These are phyloP conservation scores for Mangifera indica DNA, from an alignment of 345 rosid genomes.

Conservation along the genomic window DNA sequence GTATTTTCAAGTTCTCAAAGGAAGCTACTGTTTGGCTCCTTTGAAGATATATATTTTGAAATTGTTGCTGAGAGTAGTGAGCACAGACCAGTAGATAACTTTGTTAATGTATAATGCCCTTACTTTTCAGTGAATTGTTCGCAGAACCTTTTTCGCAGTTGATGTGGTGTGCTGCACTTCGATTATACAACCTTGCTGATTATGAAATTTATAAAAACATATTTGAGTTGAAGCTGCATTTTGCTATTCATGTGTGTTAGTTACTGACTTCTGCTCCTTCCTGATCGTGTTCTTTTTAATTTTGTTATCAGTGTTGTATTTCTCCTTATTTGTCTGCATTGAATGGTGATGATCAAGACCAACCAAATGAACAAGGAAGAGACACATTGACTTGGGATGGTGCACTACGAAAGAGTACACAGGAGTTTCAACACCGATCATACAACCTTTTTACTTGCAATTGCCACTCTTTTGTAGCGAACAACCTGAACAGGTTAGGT, in stretches of 20 bases:
- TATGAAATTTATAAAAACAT: background rate
- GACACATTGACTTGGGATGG: slow-evolving; percentile 66
- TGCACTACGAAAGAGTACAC: slow-evolving; percentile 64
- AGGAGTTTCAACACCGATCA: slow-evolving; percentile 75
- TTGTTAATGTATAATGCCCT: background rate
- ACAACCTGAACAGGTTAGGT: slow-evolving; percentile 79
- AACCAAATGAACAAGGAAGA: slow-evolving; percentile 30
- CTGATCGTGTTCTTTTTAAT: background rate
- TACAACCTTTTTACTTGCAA: slow-evolving; percentile 92
- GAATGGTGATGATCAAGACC: slow-evolving; percentile 33
- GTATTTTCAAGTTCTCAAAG: slow-evolving; percentile 28
- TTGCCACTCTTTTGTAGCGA: slow-evolving; percentile 95
- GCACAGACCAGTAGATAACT: background rate
- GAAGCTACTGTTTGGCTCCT: background rate
- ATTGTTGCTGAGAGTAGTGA: background rate
- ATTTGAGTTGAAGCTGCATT: background rate
- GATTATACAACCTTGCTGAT: background rate
- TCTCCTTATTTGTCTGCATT: slow-evolving; percentile 33
- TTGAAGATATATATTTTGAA: background rate
- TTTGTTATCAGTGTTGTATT: slow-evolving; percentile 41
- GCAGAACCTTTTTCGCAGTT: background rate
- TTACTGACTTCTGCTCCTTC: background rate
- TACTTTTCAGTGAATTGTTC: background rate
- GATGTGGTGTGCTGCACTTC: background rate
- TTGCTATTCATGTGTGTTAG: background rate